Percentiles rank a stretch among this genome's conserved stretches.
Evolutionary conservation across 202 grass and related monocot species (phyloP).

Genomic region (Brachypodium distachyon): DNA sequence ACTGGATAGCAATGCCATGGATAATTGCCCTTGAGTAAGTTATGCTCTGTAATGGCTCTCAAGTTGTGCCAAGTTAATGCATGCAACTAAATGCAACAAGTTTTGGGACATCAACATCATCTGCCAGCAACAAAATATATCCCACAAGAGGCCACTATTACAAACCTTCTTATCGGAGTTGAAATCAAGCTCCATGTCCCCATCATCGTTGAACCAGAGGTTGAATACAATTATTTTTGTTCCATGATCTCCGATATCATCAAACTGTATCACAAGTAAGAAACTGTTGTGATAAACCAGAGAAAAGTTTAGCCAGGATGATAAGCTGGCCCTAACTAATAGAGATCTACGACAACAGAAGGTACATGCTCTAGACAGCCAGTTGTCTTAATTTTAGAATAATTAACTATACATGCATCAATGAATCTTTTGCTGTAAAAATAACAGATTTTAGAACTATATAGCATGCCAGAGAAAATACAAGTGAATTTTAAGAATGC

Average conservation of each 20-base stretch:
- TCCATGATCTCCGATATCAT: constrained; percentile 81
- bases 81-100: not conserved
- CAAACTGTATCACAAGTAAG: constrained; percentile 52
- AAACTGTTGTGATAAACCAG: not conserved
- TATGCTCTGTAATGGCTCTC: not conserved
- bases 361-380: constrained; percentile 4
- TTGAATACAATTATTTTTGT: constrained; percentile 96
- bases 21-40: not conserved
- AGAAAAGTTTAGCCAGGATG: not conserved
- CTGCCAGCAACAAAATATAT: not conserved
- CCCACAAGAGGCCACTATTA: constrained; percentile 9
- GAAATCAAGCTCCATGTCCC: constrained; percentile 93
- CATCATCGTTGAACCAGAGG: constrained; percentile 97
- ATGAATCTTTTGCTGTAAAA: not conserved
- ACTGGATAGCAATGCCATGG: not conserved
- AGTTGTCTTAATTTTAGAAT: not conserved
- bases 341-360: not conserved
- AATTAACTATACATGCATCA: not conserved
- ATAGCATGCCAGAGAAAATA: constrained; percentile 10
- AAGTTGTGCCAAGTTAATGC: not conserved
- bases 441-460: not conserved
- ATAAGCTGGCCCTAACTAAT: constrained; percentile 12
- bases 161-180: constrained; percentile 65
- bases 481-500: not conserved
- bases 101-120: not conserved